These are phyloP conservation scores for Salvia sclarea DNA, from an alignment of 305 asterid genomes.

Conservation along the genomic window DNA sequence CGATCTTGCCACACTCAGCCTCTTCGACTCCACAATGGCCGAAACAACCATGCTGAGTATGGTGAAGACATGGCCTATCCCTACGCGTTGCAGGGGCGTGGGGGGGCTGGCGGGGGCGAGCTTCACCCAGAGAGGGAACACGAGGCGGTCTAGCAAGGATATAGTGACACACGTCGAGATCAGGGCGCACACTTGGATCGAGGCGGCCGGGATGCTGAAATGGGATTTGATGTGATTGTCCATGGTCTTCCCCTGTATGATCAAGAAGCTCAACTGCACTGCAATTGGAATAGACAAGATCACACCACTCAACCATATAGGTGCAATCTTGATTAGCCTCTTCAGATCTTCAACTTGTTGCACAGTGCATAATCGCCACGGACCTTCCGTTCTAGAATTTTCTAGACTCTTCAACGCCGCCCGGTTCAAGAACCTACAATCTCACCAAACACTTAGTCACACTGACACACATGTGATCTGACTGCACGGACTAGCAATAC, in stretches of 20 bases:
- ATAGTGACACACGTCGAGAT: slow-evolving; percentile 49
- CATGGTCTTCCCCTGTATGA: slow-evolving; percentile 51
- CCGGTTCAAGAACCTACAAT: slow-evolving; percentile 63
- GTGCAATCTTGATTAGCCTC: slow-evolving; percentile 52
- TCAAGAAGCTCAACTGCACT: slow-evolving; percentile 42
- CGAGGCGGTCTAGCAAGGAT: slow-evolving; percentile 46
- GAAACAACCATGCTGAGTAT: slow-evolving; percentile 62
- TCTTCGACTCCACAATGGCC: slow-evolving; percentile 57
- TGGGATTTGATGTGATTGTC: slow-evolving; percentile 50
- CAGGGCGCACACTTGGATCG: slow-evolving; percentile 53
- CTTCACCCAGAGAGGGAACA: slow-evolving; percentile 44
- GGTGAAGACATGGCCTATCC: slow-evolving; percentile 63
- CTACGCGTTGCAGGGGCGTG: slow-evolving; percentile 60
- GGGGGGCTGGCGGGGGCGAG: slow-evolving; percentile 31
- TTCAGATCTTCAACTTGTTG: slow-evolving; percentile 73
- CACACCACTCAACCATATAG: slow-evolving; percentile 57
- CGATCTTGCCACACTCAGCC: slow-evolving; percentile 36
- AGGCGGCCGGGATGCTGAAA: slow-evolving; percentile 64
- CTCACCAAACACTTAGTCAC: not conserved
- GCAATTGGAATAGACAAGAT: slow-evolving; percentile 49
- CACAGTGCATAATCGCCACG: slow-evolving; percentile 54
- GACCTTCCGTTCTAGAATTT: slow-evolving; percentile 40
- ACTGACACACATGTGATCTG: too few species aligned
- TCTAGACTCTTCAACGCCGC: slow-evolving; percentile 59
- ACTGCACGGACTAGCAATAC: too few species aligned